A percentile compares a stretch with the other conserved stretches of the same genome.
Conservation (phyloP, 1,284 basidiomycete genomes). For the Trichosporon coremiiforme region DNA sequence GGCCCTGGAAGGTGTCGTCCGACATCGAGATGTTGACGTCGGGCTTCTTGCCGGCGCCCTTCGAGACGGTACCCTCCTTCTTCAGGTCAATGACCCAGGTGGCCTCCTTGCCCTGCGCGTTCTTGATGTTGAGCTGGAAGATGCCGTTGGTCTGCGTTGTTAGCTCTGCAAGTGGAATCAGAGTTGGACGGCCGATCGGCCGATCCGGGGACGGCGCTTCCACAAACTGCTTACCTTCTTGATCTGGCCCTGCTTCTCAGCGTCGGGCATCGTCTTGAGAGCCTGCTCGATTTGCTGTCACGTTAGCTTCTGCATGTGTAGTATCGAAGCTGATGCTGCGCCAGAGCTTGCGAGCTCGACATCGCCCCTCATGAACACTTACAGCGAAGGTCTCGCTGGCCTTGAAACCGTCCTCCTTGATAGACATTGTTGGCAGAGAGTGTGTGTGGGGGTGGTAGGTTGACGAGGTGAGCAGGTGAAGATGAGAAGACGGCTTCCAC, state of each 20-base stretch:
- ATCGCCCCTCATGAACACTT: not conserved
- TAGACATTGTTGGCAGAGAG: slow-evolving; percentile 26
- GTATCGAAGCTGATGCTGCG: too few relatives aligned
- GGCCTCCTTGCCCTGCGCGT: slow-evolving; percentile 71
- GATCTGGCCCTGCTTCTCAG: slow-evolving; percentile 75
- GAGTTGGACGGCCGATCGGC: not conserved
- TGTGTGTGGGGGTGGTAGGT: slow-evolving; percentile 1
- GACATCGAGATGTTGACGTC: slow-evolving; percentile 57
- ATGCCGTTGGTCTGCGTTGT: slow-evolving; percentile 76
- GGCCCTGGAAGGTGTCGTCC: slow-evolving; percentile 53
- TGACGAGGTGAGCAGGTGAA: slow-evolving; percentile 5
- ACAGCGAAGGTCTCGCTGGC: slow-evolving; percentile 69
- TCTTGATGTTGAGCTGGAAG: slow-evolving; percentile 85
- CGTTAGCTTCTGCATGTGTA: not conserved
- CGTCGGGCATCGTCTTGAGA: slow-evolving; percentile 67
- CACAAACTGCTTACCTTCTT: slow-evolving; percentile 60
- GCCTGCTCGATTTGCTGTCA: slow-evolving; percentile 62
- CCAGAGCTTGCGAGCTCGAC: too few relatives aligned
- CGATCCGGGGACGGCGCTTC: not conserved
- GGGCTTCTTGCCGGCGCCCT: slow-evolving; percentile 68
- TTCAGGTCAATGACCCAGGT: slow-evolving; percentile 91
- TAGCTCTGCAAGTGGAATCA: slow-evolving; percentile 1
- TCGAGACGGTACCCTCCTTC: slow-evolving; percentile 77
- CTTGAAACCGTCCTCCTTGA: slow-evolving; percentile 57
- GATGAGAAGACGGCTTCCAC: slow-evolving; percentile 6